Percentiles rank a stretch among this genome's conserved stretches.
Evolutionary conservation across 306 rosid genomes (phyloP).

Genomic region (Sindora glabra): DNA sequence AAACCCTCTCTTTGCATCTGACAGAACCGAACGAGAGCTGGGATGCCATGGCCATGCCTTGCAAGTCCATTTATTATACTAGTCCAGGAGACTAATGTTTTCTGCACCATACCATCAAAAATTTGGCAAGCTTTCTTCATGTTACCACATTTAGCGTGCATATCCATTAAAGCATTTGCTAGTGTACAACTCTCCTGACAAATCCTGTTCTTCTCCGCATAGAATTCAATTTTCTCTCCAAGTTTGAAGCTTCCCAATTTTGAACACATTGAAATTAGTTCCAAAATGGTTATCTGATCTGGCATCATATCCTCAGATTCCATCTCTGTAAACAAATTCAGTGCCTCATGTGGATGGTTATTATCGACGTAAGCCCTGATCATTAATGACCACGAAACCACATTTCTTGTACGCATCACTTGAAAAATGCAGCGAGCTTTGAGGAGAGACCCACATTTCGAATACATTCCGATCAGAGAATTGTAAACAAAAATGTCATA

Average conservation of each 20-base stretch:
- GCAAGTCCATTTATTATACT: constrained; percentile 43
- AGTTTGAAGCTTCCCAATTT: constrained; percentile 48
- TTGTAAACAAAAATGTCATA: not conserved
- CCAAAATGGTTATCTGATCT: constrained; percentile 1
- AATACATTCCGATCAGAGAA: constrained; percentile 1
- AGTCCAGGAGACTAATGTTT: constrained; percentile 48
- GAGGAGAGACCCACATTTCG: not conserved
- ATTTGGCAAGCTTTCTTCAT: constrained; percentile 32
- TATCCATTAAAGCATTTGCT: constrained; percentile 48
- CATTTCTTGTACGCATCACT: not conserved
- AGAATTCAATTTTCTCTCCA: constrained; percentile 41
- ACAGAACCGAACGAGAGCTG: constrained; percentile 32
- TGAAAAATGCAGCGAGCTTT: not conserved
- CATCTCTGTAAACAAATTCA: constrained; percentile 38
- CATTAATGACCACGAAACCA: not conserved
- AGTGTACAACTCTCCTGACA: constrained; percentile 20
- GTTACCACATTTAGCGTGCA: constrained; percentile 54
- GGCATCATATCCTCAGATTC: constrained; percentile 8
- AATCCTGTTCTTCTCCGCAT: constrained; percentile 28
- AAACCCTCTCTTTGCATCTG: constrained; percentile 38
- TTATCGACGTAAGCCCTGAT: not conserved
- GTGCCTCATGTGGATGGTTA: constrained; percentile 22
- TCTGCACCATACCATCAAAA: constrained; percentile 35
- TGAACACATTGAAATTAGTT: constrained; percentile 36
- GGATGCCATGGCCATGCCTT: constrained; percentile 34